Conservation (phyloP, 169 alveolate genomes). For the Miamiensis avidus region DNA sequence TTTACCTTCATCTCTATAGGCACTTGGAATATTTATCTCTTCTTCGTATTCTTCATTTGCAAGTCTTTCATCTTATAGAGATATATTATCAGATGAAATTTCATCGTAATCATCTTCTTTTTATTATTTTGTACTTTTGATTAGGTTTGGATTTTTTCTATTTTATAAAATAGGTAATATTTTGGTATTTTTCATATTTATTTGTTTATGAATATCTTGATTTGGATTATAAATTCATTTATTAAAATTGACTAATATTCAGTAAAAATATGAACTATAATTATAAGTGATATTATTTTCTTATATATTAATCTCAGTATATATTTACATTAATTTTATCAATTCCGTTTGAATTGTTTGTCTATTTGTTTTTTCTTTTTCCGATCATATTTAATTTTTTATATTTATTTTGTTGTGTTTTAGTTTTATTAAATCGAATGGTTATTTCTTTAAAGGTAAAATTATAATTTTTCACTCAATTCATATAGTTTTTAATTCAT, state of each 20-base stretch:
- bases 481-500: background rate
- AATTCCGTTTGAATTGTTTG: background rate
- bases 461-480: background rate
- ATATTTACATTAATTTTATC: no score
- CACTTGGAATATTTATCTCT: no score
- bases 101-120: background rate
- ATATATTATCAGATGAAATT: background rate
- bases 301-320: background rate
- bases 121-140: background rate
- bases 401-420: no score
- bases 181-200: no score
- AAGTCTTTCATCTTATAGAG: background rate
- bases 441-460: background rate
- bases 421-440: background rate
- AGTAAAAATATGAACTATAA: background rate
- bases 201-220: no score
- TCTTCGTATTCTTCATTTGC: background rate
- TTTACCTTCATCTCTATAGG: background rate
- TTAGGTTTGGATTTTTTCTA: background rate
- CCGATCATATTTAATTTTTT: background rate
- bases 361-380: background rate
- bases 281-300: no score
- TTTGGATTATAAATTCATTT: no score
- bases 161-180: background rate
- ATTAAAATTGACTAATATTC: background rate